These are phyloP conservation scores for Claviceps sp. DNA, from an alignment of 2,329 filamentous ascomycete species.

Conservation along the genomic window DNA sequence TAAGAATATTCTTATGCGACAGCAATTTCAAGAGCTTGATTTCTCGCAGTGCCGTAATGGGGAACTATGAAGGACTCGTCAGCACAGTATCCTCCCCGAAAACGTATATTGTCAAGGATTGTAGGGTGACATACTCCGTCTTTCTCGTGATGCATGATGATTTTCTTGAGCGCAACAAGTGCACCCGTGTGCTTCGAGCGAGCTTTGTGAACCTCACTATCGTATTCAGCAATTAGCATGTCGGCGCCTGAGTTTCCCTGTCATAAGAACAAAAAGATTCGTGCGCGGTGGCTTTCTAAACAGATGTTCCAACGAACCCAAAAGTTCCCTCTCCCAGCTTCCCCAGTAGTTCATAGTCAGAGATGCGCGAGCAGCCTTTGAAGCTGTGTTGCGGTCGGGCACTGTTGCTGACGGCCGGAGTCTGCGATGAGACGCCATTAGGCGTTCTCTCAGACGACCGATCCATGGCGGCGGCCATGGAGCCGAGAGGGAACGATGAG, in stretches of 20 bases:
- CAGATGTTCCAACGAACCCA: slow-evolving; percentile 42
- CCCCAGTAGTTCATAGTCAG: slow-evolving; percentile 64
- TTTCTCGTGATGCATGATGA: slow-evolving; percentile 98
- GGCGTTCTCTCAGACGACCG: slow-evolving; percentile 17
- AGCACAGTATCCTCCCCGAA: neutral
- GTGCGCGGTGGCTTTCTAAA: neutral
- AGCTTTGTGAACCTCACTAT: slow-evolving; percentile 80
- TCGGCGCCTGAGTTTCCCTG: neutral
- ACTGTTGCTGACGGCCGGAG: slow-evolving; percentile 43
- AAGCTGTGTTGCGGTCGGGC: slow-evolving; percentile 50
- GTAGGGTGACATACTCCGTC: slow-evolving; percentile 54
- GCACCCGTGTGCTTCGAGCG: slow-evolving; percentile 60
- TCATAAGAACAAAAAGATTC: too few relatives aligned
- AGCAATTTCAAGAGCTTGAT: slow-evolving; percentile 95
- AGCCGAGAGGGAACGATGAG: neutral
- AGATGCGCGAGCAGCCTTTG: slow-evolving; percentile 70
- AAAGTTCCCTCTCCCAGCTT: slow-evolving; percentile 95
- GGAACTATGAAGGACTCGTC: slow-evolving; percentile 45
- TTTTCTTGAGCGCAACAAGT: slow-evolving; percentile 89
- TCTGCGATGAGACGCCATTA: slow-evolving; percentile 36
- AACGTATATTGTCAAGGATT: neutral
- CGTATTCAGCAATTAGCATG: neutral
- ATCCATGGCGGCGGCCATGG: slow-evolving; percentile 15
- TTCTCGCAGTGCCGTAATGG: slow-evolving; percentile 94
- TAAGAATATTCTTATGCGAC: slow-evolving; percentile 79